Evolutionary conservation across 176 grass and related monocot genomes (phyloP).

Genomic region (Coix lacrymajobi): DNA sequence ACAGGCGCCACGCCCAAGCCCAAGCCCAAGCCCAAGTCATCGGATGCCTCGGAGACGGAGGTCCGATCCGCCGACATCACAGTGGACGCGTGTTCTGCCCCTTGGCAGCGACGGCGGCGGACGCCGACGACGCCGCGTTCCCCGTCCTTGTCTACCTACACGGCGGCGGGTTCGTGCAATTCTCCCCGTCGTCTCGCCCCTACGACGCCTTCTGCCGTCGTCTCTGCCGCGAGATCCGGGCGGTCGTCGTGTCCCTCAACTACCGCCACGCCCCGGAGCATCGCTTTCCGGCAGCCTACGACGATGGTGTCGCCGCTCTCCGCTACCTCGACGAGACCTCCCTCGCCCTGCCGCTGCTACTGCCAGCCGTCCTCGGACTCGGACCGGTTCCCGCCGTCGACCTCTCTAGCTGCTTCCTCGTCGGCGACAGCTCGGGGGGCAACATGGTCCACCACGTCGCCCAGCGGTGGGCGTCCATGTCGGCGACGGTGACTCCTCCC

Average conservation of each 20-base stretch:
- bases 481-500: background rate
- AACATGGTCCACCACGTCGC: conserved; percentile 66
- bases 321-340: conserved; percentile 20
- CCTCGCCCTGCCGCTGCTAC: too few relatives aligned
- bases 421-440: conserved; percentile 62
- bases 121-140: background rate
- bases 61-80: conserved; percentile 29
- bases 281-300: conserved; percentile 46
- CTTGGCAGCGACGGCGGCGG: background rate
- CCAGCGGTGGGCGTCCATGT: conserved; percentile 12
- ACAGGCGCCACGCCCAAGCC: background rate
- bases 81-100: conserved; percentile 37
- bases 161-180: conserved; percentile 51
- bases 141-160: conserved; percentile 57
- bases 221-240: conserved; percentile 29
- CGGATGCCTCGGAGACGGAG: conserved; percentile 8
- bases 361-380: background rate
- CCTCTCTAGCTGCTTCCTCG: conserved; percentile 46
- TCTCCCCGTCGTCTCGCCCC: conserved; percentile 22
- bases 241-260: conserved; percentile 38
- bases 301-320: conserved; percentile 45
- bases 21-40: too few relatives aligned
- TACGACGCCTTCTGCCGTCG: conserved; percentile 34
- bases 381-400: conserved; percentile 9
- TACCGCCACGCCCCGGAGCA: conserved; percentile 60